Evolutionary conservation across 768 basidiomycete genomes (phyloP), one percentile per base, ranked within the genome.

Genomic region (Kondoa subrosea): DNA sequence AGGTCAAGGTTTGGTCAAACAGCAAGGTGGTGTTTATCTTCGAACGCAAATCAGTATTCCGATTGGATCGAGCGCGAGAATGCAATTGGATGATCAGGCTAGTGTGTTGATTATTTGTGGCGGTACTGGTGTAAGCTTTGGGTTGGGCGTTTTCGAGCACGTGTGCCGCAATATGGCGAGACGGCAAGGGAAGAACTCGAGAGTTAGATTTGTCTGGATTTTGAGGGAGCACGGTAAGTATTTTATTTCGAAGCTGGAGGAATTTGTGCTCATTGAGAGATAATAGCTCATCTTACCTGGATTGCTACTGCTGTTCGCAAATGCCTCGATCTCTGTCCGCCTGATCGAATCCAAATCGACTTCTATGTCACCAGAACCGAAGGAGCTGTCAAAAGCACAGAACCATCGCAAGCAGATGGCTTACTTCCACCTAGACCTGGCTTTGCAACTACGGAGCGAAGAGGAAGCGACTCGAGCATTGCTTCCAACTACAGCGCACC

Each of bases 191-290:
- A 71, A 59, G 32, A 61, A 61, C 3, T 72, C 62, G 66, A 77
- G 88, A 2, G 81, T 88, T 0, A 80, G 87, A 21, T 87, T 89
- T 70, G 80, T 88, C 1, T 89, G 87, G 87, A 81, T 88, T 57
- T 78, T 87, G 26, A 80, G 86, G 50, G 88, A 88, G 73, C 88
- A 84, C 73, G 81, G 87, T 87, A 68, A 76, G 85, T 79, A 2
- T 50, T 29, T 30, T 62, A 25, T 33, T 56, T 29, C 27, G 27
- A 2, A 57, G 14, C 50, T 4, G 16, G 56, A 69, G 12, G 12
- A 56, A 8, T n/a, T 21, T 8, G n/a, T 50, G 33, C 33, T 40
- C 21, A n/a, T 50, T 15, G 2, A 2, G 2, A 58, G 40, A 27
- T n/a, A 57, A 17, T 71, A 87, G 87, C 84, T 25, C 86, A 89